Base-by-base conservation (phyloP, 345 rosid species). In the Bruguiera sexangula region DNA sequence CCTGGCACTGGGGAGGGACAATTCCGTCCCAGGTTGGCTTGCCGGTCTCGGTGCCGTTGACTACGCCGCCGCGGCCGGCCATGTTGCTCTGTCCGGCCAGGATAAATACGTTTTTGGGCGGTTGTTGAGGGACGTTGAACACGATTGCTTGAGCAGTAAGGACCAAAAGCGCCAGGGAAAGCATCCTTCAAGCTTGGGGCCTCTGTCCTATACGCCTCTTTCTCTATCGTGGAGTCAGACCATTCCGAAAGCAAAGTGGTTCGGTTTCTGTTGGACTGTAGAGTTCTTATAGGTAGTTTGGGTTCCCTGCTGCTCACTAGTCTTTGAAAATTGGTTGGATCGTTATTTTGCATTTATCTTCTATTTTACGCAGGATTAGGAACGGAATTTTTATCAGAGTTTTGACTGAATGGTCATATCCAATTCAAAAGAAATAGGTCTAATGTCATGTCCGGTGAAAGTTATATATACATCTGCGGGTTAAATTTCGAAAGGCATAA, bases 31-130 rank as follows among this genome's bases (percentile, higher is more conserved):
- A 76, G 24, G 51, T 34, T 27, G 32, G 3, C 6, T 16, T 56
- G 3, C 68, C 80, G 60, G 60, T 62, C 29, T 54, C 43, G 22
- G 68, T 62, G 55, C 53, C 8, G 69, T 62, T 66, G 69, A 56
- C 6, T 2, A 75, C 68, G 60, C 80, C 75, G 36, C 80, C 80
- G 5, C 80, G 72, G 27, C 80, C 80, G 50, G 80, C 80, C 80
- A 76, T 76, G 69, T 76, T 76, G 75, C 80, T 76, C 56, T 76
- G 80, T 21, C 80, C 80, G 34, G 80, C 80, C 3, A 76, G 69
- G 48, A 76, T 76, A 32, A 67, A 71, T 29, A 76, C 57, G 72
- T 71, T 67, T 16, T 36, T 32, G 43, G 75, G 65, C 8, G 7
- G 26, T 55, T 39, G 77, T 22, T 62, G 67, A 11, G 1, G 50